phyloP scores from a whole-genome alignment of 1,284 basidiomycete genomes.

The Pseudozyma hubeiensis region DNA sequence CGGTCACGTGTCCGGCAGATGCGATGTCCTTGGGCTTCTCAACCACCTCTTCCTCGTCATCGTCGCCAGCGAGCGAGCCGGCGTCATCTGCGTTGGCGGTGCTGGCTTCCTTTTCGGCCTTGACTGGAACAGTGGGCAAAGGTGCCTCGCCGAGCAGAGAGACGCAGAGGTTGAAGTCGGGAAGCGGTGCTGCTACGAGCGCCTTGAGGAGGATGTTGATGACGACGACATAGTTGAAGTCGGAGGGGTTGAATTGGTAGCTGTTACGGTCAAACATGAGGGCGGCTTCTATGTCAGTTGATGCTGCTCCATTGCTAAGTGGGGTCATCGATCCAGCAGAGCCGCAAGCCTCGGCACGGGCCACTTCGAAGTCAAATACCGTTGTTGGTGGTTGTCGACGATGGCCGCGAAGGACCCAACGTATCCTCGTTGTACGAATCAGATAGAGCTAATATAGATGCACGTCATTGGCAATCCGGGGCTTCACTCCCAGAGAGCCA shows the following conservation, averaged over 20 bases:
- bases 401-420: constrained; percentile 1
- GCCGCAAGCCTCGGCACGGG: constrained; percentile 8
- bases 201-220: constrained; percentile 94
- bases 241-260: constrained; percentile 94
- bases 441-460: constrained; percentile 69
- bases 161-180: constrained; percentile 91
- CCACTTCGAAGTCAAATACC: not conserved
- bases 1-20: constrained; percentile 60
- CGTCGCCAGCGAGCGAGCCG: constrained; percentile 38
- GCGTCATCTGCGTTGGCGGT: constrained; percentile 28
- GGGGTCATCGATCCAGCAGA: too few relatives aligned
- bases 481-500: constrained; percentile 58
- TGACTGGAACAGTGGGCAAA: constrained; percentile 36
- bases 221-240: constrained; percentile 91
- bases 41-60: constrained; percentile 37
- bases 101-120: constrained; percentile 46
- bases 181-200: constrained; percentile 81
- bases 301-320: not conserved
- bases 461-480: constrained; percentile 50
- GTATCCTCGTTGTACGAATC: constrained; percentile 26
- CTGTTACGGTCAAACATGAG: constrained; percentile 70
- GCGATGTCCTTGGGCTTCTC: constrained; percentile 68
- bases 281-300: constrained; percentile 12
- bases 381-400: too few relatives aligned
- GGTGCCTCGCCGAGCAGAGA: constrained; percentile 81